These are phyloP conservation scores for Eragrostis nindensis DNA, from an alignment of 176 grass and related monocot species.

Conservation along the genomic window DNA sequence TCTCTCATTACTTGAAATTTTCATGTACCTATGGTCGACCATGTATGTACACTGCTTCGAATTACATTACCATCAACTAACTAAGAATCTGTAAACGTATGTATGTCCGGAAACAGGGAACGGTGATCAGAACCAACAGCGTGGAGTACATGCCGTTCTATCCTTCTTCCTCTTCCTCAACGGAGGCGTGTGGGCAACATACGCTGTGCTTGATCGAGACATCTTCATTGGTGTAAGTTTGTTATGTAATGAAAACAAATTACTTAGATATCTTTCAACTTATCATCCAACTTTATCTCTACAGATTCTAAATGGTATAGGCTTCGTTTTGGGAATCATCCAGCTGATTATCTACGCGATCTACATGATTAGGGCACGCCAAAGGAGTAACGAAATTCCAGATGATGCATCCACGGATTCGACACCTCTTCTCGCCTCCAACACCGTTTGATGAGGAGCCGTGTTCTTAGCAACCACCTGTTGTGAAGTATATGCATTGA, in stretches of 20 bases:
- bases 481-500: too few species aligned
- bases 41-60: background rate
- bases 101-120: slow-evolving; percentile 45
- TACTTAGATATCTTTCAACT: background rate
- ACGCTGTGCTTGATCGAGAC: slow-evolving; percentile 63
- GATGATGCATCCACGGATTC: slow-evolving; percentile 30
- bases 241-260: background rate
- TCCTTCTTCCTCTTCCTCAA: slow-evolving; percentile 85
- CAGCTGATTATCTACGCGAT: slow-evolving; percentile 64
- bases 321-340: slow-evolving; percentile 61
- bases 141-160: slow-evolving; percentile 88
- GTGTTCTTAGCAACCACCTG: too few species aligned
- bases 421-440: slow-evolving; percentile 17
- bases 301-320: slow-evolving; percentile 70
- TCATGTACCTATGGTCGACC: background rate
- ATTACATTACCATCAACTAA: background rate
- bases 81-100: background rate
- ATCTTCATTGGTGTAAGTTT: slow-evolving; percentile 66
- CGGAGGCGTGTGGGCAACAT: slow-evolving; percentile 59
- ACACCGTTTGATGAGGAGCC: background rate
- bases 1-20: background rate
- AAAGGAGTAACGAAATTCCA: slow-evolving; percentile 4
- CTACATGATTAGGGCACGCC: slow-evolving; percentile 49
- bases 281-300: background rate
- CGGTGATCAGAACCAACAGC: slow-evolving; percentile 59